These are phyloP conservation scores for Ceratobasidium sp. DNA, from an alignment of 1,284 basidiomycete species.

Conservation along the genomic window DNA sequence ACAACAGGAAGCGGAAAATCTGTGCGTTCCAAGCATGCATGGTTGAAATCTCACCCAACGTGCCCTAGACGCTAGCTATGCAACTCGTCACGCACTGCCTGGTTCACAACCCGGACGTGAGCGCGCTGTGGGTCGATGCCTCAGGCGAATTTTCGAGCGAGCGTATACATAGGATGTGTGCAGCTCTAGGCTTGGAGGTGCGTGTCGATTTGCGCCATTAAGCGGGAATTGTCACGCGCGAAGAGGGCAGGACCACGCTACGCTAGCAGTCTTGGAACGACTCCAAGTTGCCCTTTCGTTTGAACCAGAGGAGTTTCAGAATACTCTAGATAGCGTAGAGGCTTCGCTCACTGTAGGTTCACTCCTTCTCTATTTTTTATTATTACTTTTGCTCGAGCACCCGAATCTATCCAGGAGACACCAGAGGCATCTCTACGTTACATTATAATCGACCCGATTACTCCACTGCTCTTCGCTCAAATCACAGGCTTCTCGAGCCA, in stretches of 20 bases:
- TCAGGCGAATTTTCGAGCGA: conserved; percentile 68
- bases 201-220: not conserved
- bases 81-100: conserved; percentile 65
- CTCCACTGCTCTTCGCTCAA: conserved; percentile 67
- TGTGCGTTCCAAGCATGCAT: conserved; percentile 54
- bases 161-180: conserved; percentile 56
- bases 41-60: not conserved
- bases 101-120: conserved; percentile 51
- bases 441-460: conserved; percentile 70
- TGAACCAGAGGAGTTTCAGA: conserved; percentile 61
- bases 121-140: conserved; percentile 72
- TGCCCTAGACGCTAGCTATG: conserved; percentile 61
- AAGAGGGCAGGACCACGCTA: not conserved
- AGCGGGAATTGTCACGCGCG: conserved; percentile 47
- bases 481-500: conserved; percentile 71
- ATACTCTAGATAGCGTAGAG: conserved; percentile 58
- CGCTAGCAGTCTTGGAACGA: conserved; percentile 49
- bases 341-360: conserved; percentile 50
- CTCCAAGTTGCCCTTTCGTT: conserved; percentile 65
- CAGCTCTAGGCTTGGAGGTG: conserved; percentile 53
- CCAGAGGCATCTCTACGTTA: conserved; percentile 52
- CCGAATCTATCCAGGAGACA: conserved; percentile 39
- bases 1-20: conserved; percentile 68
- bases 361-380: not conserved
- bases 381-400: conserved; percentile 36